These are phyloP conservation scores for Batkoa obscura DNA, from an alignment of 371 early-diverging fungal species.

Conservation along the genomic window DNA sequence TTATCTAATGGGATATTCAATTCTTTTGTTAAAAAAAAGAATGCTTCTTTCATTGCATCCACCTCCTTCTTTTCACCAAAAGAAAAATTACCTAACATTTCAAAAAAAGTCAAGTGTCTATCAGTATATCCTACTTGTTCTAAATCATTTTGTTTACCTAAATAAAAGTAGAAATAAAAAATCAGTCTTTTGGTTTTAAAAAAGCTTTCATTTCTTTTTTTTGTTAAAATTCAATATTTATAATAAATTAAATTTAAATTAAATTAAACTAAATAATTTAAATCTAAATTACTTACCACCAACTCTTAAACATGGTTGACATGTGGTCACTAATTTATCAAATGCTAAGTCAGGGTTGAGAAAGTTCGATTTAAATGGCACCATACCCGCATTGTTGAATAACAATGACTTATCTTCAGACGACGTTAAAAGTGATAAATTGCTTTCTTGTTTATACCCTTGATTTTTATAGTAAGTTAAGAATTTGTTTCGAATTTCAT, in stretches of 20 bases:
- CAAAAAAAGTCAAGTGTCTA: conserved; percentile 66
- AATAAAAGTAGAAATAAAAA: too few relatives aligned
- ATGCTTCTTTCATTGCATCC: conserved; percentile 41
- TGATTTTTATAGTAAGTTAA: conserved; percentile 14
- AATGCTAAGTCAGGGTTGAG: conserved; percentile 38
- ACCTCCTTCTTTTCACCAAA: conserved; percentile 45
- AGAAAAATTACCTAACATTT: conserved; percentile 70
- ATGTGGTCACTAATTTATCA: conserved; percentile 30
- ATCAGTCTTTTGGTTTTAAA: too few relatives aligned
- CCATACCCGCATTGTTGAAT: conserved; percentile 73
- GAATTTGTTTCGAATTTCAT: conserved; percentile 12
- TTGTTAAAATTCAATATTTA: too few relatives aligned
- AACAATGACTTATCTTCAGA: conserved; percentile 46
- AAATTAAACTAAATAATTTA: too few relatives aligned
- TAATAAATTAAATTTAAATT: too few relatives aligned
- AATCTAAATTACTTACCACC: conserved; percentile 18
- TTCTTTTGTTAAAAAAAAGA: conserved; percentile 46
- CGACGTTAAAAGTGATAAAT: conserved; percentile 33
- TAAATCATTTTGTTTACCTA: conserved; percentile 55
- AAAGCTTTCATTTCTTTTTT: too few relatives aligned
- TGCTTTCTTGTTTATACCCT: conserved; percentile 8
- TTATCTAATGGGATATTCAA: conserved; percentile 30
- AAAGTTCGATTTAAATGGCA: conserved; percentile 55
- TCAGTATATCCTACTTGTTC: conserved; percentile 62
- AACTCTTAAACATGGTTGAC: conserved; percentile 59